These are phyloP conservation scores for Leccinum variicolor DNA, from an alignment of 768 basidiomycete genomes.

Conservation along the genomic window DNA sequence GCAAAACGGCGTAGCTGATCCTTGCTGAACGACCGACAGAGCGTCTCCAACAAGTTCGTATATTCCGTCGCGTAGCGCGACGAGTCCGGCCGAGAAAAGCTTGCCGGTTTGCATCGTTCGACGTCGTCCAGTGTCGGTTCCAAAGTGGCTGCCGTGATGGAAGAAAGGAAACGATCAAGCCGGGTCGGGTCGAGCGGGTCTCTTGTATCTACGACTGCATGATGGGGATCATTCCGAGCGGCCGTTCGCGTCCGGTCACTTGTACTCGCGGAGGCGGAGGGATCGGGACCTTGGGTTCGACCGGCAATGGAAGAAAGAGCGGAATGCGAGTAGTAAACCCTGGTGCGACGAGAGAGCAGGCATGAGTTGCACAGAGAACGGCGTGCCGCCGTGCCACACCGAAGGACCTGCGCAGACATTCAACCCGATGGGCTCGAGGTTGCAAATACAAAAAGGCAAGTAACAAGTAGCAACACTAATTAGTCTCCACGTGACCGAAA, in stretches of 20 bases:
- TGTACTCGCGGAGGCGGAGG: conserved; percentile 1
- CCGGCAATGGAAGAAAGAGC: conserved; percentile 12
- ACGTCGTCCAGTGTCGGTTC: conserved; percentile 58
- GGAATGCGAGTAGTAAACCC: conserved; percentile 25
- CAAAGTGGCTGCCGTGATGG: conserved; percentile 42
- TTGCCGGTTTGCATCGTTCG: conserved; percentile 50
- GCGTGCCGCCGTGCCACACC: conserved; percentile 8
- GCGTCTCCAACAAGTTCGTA: conserved; percentile 44
- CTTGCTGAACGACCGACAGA: conserved; percentile 62
- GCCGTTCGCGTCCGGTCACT: background rate
- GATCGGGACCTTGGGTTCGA: background rate
- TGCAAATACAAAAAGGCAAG: background rate
- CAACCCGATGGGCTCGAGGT: background rate
- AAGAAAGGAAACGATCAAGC: conserved; percentile 56
- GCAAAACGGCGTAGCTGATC: conserved; percentile 58
- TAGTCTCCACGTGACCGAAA: conserved; percentile 17
- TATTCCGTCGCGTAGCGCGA: conserved; percentile 52
- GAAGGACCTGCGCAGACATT: conserved; percentile 24
- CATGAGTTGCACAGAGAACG: conserved; percentile 18
- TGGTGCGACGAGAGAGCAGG: conserved; percentile 12
- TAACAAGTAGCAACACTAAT: background rate
- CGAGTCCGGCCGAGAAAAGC: conserved; percentile 38
- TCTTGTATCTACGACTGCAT: conserved; percentile 1
- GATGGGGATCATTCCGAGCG: conserved; percentile 1
- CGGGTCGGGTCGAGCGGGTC: conserved; percentile 41